These are phyloP conservation scores for Geotrichum fermentans DNA, from an alignment of 1,139 yeast genomes.

Conservation along the genomic window DNA sequence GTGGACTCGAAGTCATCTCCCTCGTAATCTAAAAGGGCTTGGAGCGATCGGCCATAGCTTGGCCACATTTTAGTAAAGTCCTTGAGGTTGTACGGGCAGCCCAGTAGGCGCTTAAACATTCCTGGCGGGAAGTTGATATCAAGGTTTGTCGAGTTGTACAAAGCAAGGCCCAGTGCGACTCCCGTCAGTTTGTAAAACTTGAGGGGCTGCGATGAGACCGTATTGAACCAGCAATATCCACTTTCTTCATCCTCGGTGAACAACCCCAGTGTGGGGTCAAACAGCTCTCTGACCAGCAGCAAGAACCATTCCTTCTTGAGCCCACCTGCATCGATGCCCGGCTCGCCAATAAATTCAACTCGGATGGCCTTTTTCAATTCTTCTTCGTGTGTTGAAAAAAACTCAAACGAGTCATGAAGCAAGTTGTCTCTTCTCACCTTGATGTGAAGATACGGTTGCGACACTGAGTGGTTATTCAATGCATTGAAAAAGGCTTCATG, in stretches of 20 bases:
- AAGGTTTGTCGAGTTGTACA: slow-evolving; percentile 81
- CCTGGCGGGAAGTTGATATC: slow-evolving; percentile 74
- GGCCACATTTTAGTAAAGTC: slow-evolving; percentile 73
- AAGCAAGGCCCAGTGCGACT: slow-evolving; percentile 80
- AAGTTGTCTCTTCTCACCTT: slow-evolving; percentile 63
- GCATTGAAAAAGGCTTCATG: slow-evolving; percentile 85
- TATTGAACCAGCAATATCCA: slow-evolving; percentile 67
- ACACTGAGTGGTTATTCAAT: slow-evolving; percentile 53
- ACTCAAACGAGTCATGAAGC: slow-evolving; percentile 69
- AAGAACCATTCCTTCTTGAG: slow-evolving; percentile 89
- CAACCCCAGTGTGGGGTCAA: slow-evolving; percentile 51
- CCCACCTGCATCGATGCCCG: slow-evolving; percentile 95
- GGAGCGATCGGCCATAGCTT: slow-evolving; percentile 53
- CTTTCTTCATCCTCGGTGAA: slow-evolving; percentile 60
- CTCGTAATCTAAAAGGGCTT: slow-evolving; percentile 48
- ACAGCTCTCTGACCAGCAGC: slow-evolving; percentile 61
- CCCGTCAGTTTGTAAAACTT: slow-evolving; percentile 74
- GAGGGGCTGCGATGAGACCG: slow-evolving; percentile 38
- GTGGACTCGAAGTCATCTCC: slow-evolving; percentile 44
- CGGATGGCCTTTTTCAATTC: slow-evolving; percentile 71
- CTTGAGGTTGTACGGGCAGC: slow-evolving; percentile 49
- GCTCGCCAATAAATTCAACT: slow-evolving; percentile 79
- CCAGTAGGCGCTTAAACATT: slow-evolving; percentile 67
- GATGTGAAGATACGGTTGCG: slow-evolving; percentile 65
- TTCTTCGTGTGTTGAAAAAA: slow-evolving; percentile 52